A percentile compares a stretch with the other conserved stretches of the same genome.
Conservation (phyloP, 768 basidiomycete genomes). For the Collybiopsis luxurians region DNA sequence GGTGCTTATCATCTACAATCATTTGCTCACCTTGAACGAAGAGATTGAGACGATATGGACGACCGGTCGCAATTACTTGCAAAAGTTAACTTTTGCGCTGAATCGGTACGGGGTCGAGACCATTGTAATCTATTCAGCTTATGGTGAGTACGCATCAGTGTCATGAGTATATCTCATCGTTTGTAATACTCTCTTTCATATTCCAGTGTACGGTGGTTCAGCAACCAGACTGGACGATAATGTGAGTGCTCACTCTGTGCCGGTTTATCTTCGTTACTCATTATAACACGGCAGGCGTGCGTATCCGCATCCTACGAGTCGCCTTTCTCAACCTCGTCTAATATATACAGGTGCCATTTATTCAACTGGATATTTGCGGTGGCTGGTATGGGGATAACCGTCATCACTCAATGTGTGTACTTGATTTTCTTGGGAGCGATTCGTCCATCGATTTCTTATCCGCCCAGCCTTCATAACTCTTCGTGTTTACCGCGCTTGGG, state of each 20-base stretch:
- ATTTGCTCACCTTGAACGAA: not conserved
- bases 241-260: not conserved
- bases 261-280: not conserved
- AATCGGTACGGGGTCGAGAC: slow-evolving; percentile 1
- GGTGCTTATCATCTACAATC: not conserved
- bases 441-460: too few relatives aligned
- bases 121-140: not conserved
- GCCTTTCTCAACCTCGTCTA: not conserved
- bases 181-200: too few relatives aligned
- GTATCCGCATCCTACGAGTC: not conserved
- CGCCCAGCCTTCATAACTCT: slow-evolving; percentile 5
- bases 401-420: slow-evolving; percentile 8
- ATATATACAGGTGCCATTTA: slow-evolving; percentile 6
- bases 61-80: not conserved
- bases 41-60: not conserved
- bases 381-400: slow-evolving; percentile 2
- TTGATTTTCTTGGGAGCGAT: too few relatives aligned
- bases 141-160: not conserved
- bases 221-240: not conserved
- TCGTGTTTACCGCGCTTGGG: slow-evolving; percentile 10
- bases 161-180: not conserved
- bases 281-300: not conserved
- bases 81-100: not conserved
- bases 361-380: slow-evolving; percentile 10
- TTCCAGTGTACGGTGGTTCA: not conserved